A percentile compares a stretch with the other conserved stretches of the same genome.
phyloP scores from a whole-genome alignment of 2,329 filamentous ascomycete species.

The Colletotrichum horii region DNA sequence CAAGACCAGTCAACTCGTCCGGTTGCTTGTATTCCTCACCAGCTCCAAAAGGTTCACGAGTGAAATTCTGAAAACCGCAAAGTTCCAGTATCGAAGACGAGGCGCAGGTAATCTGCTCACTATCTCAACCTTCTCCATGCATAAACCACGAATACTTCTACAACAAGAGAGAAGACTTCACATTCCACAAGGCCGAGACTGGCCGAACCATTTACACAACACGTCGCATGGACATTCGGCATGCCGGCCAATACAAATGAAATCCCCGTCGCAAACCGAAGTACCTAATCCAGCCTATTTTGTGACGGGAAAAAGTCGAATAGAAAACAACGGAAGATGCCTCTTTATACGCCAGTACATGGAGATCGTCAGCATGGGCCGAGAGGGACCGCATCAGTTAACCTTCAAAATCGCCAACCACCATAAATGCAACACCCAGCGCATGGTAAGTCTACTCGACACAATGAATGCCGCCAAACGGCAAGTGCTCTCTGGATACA shows the following conservation, averaged over 20 bases:
- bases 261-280: accelerated
- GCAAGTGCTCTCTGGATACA: background rate
- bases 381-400: background rate
- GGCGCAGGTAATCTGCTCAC: too few relatives aligned
- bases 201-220: too few relatives aligned
- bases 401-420: background rate
- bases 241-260: background rate
- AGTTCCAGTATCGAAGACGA: too few relatives aligned
- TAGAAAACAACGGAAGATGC: background rate
- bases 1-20: too few relatives aligned
- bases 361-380: background rate
- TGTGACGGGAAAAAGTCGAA: background rate
- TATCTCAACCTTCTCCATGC: background rate
- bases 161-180: accelerated
- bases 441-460: background rate
- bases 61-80: too few relatives aligned
- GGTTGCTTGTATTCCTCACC: too few relatives aligned
- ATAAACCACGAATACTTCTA: background rate
- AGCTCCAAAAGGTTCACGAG: too few relatives aligned
- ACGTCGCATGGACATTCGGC: background rate
- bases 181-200: too few relatives aligned
- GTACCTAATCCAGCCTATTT: background rate
- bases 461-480: background rate
- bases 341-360: background rate
- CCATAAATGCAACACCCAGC: background rate